Evolutionary conservation across 805 yeast genomes (phyloP).

Genomic region (Pichia deserticola): DNA sequence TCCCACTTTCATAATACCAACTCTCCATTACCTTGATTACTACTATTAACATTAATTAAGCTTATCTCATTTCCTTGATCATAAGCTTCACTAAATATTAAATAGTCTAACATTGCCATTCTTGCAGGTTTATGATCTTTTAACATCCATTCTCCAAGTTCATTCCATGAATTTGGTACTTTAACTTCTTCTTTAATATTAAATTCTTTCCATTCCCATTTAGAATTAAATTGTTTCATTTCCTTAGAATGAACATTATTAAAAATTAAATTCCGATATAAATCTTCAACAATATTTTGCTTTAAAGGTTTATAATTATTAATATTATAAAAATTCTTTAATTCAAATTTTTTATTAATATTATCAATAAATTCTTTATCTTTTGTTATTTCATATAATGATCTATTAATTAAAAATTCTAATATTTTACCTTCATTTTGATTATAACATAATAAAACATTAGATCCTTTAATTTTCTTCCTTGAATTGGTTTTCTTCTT

Average conservation of each 20-base stretch:
- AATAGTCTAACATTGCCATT: constrained; percentile 1
- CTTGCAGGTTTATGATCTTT: constrained; percentile 2
- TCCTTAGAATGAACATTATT: background rate
- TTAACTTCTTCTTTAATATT: background rate
- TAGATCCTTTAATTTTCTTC: constrained; percentile 2
- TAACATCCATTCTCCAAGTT: background rate
- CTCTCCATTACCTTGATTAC: too few relatives aligned
- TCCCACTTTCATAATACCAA: too few relatives aligned
- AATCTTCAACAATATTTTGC: constrained; percentile 1
- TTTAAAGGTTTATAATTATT: too few relatives aligned
- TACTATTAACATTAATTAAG: too few relatives aligned
- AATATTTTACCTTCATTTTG: background rate
- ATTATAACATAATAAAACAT: background rate
- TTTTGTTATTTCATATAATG: constrained; percentile 1
- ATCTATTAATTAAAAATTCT: background rate
- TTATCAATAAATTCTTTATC: background rate
- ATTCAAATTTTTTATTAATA: too few relatives aligned
- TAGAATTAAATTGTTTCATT: background rate
- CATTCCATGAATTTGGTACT: constrained; percentile 1
- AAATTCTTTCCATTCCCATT: constrained; percentile 4
- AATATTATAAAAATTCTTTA: too few relatives aligned
- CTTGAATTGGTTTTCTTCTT: background rate
- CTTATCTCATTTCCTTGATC: background rate
- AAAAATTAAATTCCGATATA: background rate
- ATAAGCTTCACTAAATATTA: background rate